Percentiles rank a stretch among this genome's conserved stretches.
phyloP scores from a whole-genome alignment of 441 rosid genomes.

The Corymbia calophylla region DNA sequence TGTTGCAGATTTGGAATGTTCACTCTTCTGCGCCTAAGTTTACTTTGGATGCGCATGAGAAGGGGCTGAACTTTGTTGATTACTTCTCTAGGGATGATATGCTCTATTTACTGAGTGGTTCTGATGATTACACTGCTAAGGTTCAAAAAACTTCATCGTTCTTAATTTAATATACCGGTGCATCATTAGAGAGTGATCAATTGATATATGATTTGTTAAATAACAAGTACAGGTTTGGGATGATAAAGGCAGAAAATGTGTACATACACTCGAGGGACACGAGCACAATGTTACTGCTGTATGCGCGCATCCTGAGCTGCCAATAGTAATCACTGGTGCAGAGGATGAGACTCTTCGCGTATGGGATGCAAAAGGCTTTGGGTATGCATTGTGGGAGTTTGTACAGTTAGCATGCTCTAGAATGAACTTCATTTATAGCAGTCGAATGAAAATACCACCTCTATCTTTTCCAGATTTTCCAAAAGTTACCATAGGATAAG shows the following conservation, averaged over 20 bases:
- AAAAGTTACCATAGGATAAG: neutral
- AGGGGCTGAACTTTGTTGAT: neutral
- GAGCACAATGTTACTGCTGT: neutral
- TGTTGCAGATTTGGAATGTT: neutral
- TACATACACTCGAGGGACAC: neutral
- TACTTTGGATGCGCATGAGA: neutral
- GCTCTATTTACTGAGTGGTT: neutral
- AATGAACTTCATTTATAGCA: neutral
- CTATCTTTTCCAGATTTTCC: neutral
- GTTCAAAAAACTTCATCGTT: neutral
- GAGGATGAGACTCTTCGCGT: constrained; percentile 1
- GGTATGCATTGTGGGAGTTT: neutral
- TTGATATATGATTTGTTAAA: neutral
- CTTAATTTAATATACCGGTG: neutral
- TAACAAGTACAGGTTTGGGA: neutral
- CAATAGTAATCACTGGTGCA: neutral
- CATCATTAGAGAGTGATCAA: neutral
- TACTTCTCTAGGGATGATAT: neutral
- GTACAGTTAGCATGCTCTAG: neutral
- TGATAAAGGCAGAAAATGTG: neutral
- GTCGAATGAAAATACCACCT: neutral
- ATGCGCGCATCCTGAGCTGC: neutral
- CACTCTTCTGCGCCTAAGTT: neutral
- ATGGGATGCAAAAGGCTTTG: neutral
- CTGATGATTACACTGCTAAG: constrained; percentile 1